Evolutionary conservation across 2,329 filamentous ascomycete species (phyloP), one percentile per base, ranked within the genome.

Genomic region (Huntiella decipiens): DNA sequence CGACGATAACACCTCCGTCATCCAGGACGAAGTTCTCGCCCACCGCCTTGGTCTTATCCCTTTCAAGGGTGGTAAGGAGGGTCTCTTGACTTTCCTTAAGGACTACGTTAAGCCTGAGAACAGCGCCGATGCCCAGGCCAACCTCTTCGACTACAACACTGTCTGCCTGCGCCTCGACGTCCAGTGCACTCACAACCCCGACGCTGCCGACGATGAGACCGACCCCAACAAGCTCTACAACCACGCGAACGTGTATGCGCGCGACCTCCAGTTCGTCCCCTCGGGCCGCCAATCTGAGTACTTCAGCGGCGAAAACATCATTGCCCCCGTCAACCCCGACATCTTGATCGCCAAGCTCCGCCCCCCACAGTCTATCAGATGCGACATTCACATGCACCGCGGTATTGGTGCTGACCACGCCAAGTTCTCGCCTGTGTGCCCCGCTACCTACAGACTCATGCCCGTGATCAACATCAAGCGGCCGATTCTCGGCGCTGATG

Each of bases 371-470:
- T 74, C 76, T 55, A 83, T 98, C 56, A 73, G 83, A 56, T 68
- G 95, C 51, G 77, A 82, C 53, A 81, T 93, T 73, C 87, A 96
- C 67, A 91, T 88, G 65, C 78, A 93, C 65, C 93, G 95, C 66
- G 91, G 92, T 50, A 77, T 92, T 53, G 91, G 91, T 41, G 77
- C 80, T 52, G 91, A 98, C 62, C 91, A 98, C 61, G 81, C 91
- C 55, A 98, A 98, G 63, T 98, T 91, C 67, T 94, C 85, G 0
- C 91, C 91, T 40, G 91, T 96, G 33, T 87, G 88, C 3, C 95
- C 91, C 1, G 91, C 91, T 3, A 84, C 82, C 17, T 98, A 98
- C 66, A 77, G 91, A 43, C 72, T 98, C 15, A 66, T 98, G 57
- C 91, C 91, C 5, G 79, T 79, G 53, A 96, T 98, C 61, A 71